These are phyloP conservation scores for Fallopia convolvulus DNA, from an alignment of 148 eudicot genomes.

Conservation along the genomic window DNA sequence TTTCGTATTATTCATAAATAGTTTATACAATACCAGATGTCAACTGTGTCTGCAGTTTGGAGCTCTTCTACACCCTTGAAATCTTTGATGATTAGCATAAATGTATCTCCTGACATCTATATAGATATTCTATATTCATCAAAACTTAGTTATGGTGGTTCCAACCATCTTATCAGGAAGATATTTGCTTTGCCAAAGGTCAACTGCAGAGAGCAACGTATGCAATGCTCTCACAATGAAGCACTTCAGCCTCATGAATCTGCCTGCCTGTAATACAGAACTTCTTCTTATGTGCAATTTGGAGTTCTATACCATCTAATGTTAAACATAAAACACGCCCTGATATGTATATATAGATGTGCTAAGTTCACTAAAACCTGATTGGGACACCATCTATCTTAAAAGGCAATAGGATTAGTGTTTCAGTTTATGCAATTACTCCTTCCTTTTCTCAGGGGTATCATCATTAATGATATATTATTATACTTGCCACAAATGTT, in stretches of 20 bases:
- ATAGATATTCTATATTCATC: slow-evolving; percentile 49
- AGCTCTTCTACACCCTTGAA: not conserved
- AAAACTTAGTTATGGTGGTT: slow-evolving; percentile 46
- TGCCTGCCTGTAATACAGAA: slow-evolving; percentile 41
- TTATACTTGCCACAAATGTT: not conserved
- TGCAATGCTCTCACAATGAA: slow-evolving; percentile 39
- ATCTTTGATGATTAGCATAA: not conserved
- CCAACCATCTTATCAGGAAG: slow-evolving; percentile 30
- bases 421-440: too few species aligned
- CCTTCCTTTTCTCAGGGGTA: not conserved
- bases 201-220: slow-evolving; percentile 16
- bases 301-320: not conserved
- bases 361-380: not conserved
- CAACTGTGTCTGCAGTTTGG: not conserved
- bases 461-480: not conserved
- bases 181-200: slow-evolving; percentile 50
- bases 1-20: not conserved
- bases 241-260: slow-evolving; percentile 20
- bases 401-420: not conserved
- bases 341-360: not conserved
- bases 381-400: slow-evolving; percentile 2
- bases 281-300: not conserved
- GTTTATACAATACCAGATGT: not conserved
- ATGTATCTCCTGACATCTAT: slow-evolving; percentile 17
- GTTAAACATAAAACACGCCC: not conserved